Base-by-base conservation (phyloP, 2,329 filamentous ascomycete genomes). In the Lecanoromycetidae sp. region DNA sequence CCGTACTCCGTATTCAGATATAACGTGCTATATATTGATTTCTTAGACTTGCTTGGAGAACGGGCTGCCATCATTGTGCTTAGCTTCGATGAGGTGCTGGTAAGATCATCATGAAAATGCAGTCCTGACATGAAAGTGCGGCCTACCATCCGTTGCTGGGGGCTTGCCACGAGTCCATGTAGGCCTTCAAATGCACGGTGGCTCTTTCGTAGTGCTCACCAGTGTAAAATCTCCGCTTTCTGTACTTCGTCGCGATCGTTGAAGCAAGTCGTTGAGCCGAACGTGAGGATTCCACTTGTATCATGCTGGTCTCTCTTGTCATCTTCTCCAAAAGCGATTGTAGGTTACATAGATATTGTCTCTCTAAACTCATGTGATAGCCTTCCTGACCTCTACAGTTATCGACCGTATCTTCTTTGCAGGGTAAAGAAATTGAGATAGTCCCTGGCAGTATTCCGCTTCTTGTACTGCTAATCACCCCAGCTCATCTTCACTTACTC, bases 391-490 rank as follows among this genome's bases (percentile, higher is more conserved):
- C 4, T 47, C 17, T 13, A n/a, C n/a, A 47, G 45, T 12, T 26
- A 7, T 41, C 45, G 13, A 22, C 4, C 8, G 8, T 47, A 7
- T 15, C 3, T 20, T 37, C 32, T 23, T 34, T 22, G 19, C 32
- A 42, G 19, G n/a, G n/a, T 17, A 34, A 5, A 20, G 22, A 19
- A 20, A 13, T 17, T 19, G 44, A 34, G 33, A 17, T 37, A 9
- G 23, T 9, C 6, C 15, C 15, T 10, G 32, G 38, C 2, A 44
- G 37, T 20, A 42, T 15, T 7, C 48, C 48, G 20, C 46, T 54
- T 13, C 23, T 64, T 9, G 54, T 64, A 4, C 54, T 65, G 9
- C 51, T 64, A n/a, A 56, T 57, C 17, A 63, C 62, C 7, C 60
- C 60, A 23, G 51, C 47, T 30, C 60, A 60, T 46, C 52, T 57